phyloP scores from a whole-genome alignment of 371 early-diverging fungal species.

The Apophysomyces trapeziformis region DNA sequence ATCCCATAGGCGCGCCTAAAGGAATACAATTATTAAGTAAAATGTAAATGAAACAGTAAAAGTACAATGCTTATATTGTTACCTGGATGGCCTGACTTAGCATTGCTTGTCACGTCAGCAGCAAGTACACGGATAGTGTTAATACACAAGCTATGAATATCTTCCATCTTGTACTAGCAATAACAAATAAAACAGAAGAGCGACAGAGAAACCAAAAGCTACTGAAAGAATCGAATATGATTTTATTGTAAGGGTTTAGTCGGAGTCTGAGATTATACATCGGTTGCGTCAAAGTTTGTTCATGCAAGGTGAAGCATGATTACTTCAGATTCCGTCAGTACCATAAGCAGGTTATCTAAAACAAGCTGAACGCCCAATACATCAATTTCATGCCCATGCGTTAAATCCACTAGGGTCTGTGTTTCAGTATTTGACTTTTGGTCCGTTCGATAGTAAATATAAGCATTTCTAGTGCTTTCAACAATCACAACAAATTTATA shows the following conservation, averaged over 20 bases:
- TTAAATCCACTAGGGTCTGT: constrained; percentile 48
- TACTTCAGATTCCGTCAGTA: constrained; percentile 55
- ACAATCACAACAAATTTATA: constrained; percentile 61
- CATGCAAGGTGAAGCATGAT: constrained; percentile 15
- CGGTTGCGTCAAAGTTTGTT: background rate
- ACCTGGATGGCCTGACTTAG: constrained; percentile 98
- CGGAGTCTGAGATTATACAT: background rate
- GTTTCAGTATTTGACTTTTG: constrained; percentile 31
- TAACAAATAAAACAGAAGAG: background rate
- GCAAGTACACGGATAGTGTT: constrained; percentile 94
- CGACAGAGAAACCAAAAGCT: background rate
- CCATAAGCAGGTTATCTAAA: constrained; percentile 40
- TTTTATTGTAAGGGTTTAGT: constrained; percentile 3
- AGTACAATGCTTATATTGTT: background rate
- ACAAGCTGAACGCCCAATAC: constrained; percentile 57
- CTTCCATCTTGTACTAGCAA: constrained; percentile 8
- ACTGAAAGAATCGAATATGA: background rate
- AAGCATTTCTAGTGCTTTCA: constrained; percentile 72
- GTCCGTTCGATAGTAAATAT: constrained; percentile 63
- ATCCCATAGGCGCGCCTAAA: constrained; percentile 93
- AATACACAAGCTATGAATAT: constrained; percentile 67
- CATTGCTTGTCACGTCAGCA: constrained; percentile 91
- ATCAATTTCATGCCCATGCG: constrained; percentile 42
- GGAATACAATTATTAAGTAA: background rate
- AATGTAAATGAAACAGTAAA: background rate